Evolutionary conservation across 2,329 filamentous ascomycete species (phyloP), one percentile per base, ranked within the genome.

Genomic region (Claviceps monticola): DNA sequence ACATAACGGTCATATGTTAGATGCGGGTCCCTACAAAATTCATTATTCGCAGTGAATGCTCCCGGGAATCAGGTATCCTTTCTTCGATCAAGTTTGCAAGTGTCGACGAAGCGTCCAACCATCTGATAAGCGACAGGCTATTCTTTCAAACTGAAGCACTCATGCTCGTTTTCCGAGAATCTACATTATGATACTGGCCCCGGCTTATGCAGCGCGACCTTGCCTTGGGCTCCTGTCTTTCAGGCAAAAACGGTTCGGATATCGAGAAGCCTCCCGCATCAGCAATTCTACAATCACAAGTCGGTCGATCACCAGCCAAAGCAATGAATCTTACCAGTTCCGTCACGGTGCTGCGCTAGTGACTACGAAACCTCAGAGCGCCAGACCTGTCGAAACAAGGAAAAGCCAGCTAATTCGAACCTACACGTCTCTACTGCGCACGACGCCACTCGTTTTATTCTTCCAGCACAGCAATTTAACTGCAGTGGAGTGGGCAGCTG

Each of bases 371-470:
- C 91, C 90, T 2, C 88, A 88, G 4, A 95, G 87, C 51, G 85
- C 94, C 65, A 87, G 91, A 64, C 85, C 83, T 19, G 80, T 90
- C 46, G 86, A 95, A 64, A 84, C 84, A 62, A 85, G 91, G 66
- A 95, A 97, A 71, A 84, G 89, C 16, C 93, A 98, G 69, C 76
- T 97, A 54, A 75, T 82, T 53, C 82, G 90, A 53, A 82, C 86
- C 60, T 96, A 96, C 70, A 88, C 90, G 49, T 93, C 90, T 46
- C 74, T 95, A 55, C 80, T 96, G 53, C 87, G 87, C 54, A 88
- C 88, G 21, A 84, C 87, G 11, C 89, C 90, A 42, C 69, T 96
- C 55, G 83, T 95, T 59, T 78, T 96, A 54, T 76, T 96, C 61
- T 94, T 96, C 74, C 72, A 84, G 61, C 72, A 83, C 71, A 80